Evolutionary conservation across 108 stramenopile genomes (phyloP).

Genomic region (Nitzschia sp.): DNA sequence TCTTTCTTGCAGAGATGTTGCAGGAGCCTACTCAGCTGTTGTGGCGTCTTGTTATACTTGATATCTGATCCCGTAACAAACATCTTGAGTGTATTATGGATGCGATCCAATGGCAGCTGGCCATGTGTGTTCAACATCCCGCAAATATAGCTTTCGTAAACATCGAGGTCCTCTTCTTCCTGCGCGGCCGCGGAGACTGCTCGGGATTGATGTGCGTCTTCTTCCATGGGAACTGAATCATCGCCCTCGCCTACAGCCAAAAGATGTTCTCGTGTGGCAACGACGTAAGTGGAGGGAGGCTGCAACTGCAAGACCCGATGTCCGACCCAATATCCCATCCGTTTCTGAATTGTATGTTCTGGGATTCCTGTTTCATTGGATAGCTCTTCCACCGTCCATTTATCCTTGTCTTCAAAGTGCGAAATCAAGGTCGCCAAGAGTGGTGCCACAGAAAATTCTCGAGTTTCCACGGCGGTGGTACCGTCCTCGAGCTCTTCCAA

Average conservation of each 20-base stretch:
- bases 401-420: slow-evolving; percentile 83
- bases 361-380: slow-evolving; percentile 71
- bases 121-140: slow-evolving; percentile 90
- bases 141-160: slow-evolving; percentile 80
- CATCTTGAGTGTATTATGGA: slow-evolving; percentile 89
- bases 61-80: slow-evolving; percentile 87
- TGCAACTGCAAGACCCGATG: slow-evolving; percentile 68
- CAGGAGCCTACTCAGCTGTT: slow-evolving; percentile 72
- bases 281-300: slow-evolving; percentile 31
- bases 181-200: slow-evolving; percentile 72
- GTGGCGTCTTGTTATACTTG: slow-evolving; percentile 82
- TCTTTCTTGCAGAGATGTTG: slow-evolving; percentile 80
- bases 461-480: slow-evolving; percentile 42
- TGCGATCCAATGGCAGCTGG: slow-evolving; percentile 73
- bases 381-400: slow-evolving; percentile 75
- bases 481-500: slow-evolving; percentile 60
- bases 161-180: slow-evolving; percentile 82
- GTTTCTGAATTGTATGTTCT: slow-evolving; percentile 65
- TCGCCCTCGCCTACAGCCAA: slow-evolving; percentile 28
- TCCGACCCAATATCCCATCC: slow-evolving; percentile 86
- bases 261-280: slow-evolving; percentile 46
- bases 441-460: slow-evolving; percentile 83
- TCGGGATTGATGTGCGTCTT: slow-evolving; percentile 59
- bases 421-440: slow-evolving; percentile 90
- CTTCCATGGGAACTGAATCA: slow-evolving; percentile 13